A percentile compares a stretch with the other conserved stretches of the same genome.
phyloP scores from a whole-genome alignment of 1,284 basidiomycete species.

The Pyrrhoderma noxium region DNA sequence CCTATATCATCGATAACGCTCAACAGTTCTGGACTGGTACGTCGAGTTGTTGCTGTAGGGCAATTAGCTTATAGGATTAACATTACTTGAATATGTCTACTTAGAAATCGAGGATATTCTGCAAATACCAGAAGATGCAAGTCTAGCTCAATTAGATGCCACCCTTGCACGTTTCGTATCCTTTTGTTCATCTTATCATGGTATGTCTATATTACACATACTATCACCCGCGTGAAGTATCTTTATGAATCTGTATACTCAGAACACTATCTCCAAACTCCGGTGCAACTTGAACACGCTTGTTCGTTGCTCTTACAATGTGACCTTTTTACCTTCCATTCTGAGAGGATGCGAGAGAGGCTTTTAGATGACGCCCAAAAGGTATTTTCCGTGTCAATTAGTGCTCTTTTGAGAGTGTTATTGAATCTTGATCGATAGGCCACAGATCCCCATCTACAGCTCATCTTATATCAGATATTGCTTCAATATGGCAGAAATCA shows the following conservation, averaged over 20 bases:
- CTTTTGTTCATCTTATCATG: conserved; percentile 79
- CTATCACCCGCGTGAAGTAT: too few species aligned
- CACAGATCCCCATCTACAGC: conserved; percentile 82
- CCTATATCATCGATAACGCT: conserved; percentile 72
- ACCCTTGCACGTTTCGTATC: conserved; percentile 70
- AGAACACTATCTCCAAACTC: conserved; percentile 79
- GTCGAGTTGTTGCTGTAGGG: conserved; percentile 24
- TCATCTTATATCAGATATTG: conserved; percentile 76
- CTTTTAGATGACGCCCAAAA: conserved; percentile 62
- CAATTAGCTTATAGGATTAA: not conserved
- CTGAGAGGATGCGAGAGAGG: conserved; percentile 80
- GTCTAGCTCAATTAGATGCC: conserved; percentile 69
- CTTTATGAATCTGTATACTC: conserved; percentile 11
- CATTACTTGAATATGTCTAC: conserved; percentile 2
- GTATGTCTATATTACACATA: conserved; percentile 45
- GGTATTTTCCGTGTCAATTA: conserved; percentile 36
- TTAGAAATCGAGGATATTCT: conserved; percentile 83
- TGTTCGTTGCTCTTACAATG: conserved; percentile 68
- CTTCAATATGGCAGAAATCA: conserved; percentile 69
- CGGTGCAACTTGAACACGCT: conserved; percentile 76
- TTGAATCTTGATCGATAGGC: conserved; percentile 38
- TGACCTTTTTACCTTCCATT: conserved; percentile 82
- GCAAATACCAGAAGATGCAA: conserved; percentile 55
- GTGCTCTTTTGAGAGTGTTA: conserved; percentile 7
- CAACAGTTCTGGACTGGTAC: conserved; percentile 83